Evolutionary conservation across 257 asterid genomes (phyloP), one percentile per base, ranked within the genome.

Genomic region (Gardenia jasminoides): DNA sequence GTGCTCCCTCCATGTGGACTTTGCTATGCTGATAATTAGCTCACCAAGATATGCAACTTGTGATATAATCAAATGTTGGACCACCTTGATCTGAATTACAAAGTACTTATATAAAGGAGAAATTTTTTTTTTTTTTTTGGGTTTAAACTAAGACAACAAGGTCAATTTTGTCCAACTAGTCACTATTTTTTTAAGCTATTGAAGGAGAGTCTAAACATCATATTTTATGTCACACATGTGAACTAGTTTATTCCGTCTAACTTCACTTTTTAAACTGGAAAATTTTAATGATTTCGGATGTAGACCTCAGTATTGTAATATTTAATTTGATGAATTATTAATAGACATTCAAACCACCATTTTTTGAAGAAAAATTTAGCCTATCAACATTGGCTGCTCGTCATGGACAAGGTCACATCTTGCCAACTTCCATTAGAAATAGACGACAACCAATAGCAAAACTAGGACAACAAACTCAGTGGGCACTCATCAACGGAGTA

Each of bases 1-100:
- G 31, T 3, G 83, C 74, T 61, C 67, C 47, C 43, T 84, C 83
- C 85, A 86, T 83, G 62, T 54, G 15, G 30, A 59, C 31, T 59
- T 24, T 0, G 65, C 28, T 19, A 15, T 28, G 24, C 6, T 28
- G 16, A 65, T 19, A 70, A 41, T 39, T 47, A 41, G 56, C 66
- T 47, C 50, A 30, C n/a, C 31, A 72, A 46, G 50, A 50, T 72
- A 28, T 43, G 48, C 9, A 1, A 64, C 33, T 28, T 64, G 20
- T 16, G 11, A 64, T 26, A 10, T 11, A 26, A 28, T 26, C 26
- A 26, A 50, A 56, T 30, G 26, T 72, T 54, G 10, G 36, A 7
- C 10, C 65, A 50, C 16, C 65, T 72, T 19, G 36, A 30, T 41
- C 47, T 28, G 76, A 17, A 59, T 72, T 36, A 48, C 62, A 12